Evolutionary conservation across 202 grass and related monocot genomes (phyloP), one percentile per base, ranked within the genome.

Genomic region (Carex sylvatica): DNA sequence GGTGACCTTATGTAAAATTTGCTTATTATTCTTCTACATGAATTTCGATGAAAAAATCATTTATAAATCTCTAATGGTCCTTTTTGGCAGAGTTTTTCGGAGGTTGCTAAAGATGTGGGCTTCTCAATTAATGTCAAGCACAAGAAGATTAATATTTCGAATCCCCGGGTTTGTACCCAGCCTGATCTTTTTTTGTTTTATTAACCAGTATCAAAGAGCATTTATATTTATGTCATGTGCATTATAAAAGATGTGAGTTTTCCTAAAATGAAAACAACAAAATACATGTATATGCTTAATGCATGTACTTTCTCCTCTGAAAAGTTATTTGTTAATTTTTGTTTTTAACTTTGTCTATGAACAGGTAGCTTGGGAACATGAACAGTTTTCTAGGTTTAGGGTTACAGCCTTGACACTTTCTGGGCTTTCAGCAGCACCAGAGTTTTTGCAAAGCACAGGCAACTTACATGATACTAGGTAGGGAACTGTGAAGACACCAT

Each of bases 131-230:
- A 88, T 73, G 83, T 99, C 80, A 99, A 95, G 88, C 96, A 99
- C 80, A 99, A 99, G 89, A 99, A 99, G 86, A 99, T 99, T 74
- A 99, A 99, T 80, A 91, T 99, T 66, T 99, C 96, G 14, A 93
- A 99, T 71, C 82, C 93, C 83, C 88, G 96, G 82, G 96, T 99
- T 88, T 84, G 93, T 83, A 63, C 8, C 80, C 59, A 59, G 53
- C 52, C 53, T 77, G 52, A 59, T 77, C 5, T 75, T 4, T 55
- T 55, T 55, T n/a, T 77, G 3, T n/a, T 58, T 12, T 59, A 53
- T 77, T 59, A 59, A 20, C 13, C 16, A 61, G 56, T 38, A 42
- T 82, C 52, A 74, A 82, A 58, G 20, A 63, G 65, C 77, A 53
- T 70, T 70, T 71, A 46, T 54, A 8, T 26, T 52, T 7, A 69